Conservation (phyloP, 108 stramenopile genomes). For the Skeletonema grethae region DNA sequence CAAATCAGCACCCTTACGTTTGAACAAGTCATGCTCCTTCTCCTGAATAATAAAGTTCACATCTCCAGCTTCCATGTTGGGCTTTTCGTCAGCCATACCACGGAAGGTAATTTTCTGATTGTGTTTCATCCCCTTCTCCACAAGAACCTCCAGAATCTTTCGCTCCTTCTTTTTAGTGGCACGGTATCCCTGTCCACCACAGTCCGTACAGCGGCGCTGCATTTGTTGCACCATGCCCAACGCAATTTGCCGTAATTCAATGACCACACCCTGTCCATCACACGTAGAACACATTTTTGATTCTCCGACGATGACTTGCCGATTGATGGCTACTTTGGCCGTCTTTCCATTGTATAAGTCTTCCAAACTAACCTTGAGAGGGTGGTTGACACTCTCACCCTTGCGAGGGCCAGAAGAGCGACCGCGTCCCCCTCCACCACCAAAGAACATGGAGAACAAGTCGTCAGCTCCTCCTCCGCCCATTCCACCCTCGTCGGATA, state of each 20-base stretch:
- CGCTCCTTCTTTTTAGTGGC: slow-evolving; percentile 85
- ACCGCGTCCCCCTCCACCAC: slow-evolving; percentile 76
- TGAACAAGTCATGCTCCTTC: slow-evolving; percentile 95
- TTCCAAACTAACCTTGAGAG: slow-evolving; percentile 93
- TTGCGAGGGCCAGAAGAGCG: slow-evolving; percentile 77
- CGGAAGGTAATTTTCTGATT: slow-evolving; percentile 93
- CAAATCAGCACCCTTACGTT: slow-evolving; percentile 97
- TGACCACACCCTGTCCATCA: slow-evolving; percentile 89
- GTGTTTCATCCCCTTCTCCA: slow-evolving; percentile 96
- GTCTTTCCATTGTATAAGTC: slow-evolving; percentile 99
- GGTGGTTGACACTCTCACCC: slow-evolving; percentile 94
- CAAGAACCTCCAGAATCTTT: slow-evolving; percentile 92
- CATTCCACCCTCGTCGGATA: slow-evolving; percentile 70
- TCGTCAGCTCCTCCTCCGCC: slow-evolving; percentile 74
- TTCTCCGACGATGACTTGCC: slow-evolving; percentile 89
- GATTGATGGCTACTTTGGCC: slow-evolving; percentile 92
- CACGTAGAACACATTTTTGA: slow-evolving; percentile 80
- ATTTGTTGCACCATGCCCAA: slow-evolving; percentile 98
- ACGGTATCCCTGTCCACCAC: slow-evolving; percentile 81
- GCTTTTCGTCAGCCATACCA: slow-evolving; percentile 96
- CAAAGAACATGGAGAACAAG: slow-evolving; percentile 96
- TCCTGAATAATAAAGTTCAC: slow-evolving; percentile 97
- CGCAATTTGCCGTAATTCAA: slow-evolving; percentile 95
- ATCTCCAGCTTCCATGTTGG: slow-evolving; percentile 95
- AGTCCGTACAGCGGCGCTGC: slow-evolving; percentile 80